A percentile compares a stretch with the other conserved stretches of the same genome.
Evolutionary conservation across 495 filamentous ascomycete species (phyloP).

Genomic region (Trichocladium uniseriatum): DNA sequence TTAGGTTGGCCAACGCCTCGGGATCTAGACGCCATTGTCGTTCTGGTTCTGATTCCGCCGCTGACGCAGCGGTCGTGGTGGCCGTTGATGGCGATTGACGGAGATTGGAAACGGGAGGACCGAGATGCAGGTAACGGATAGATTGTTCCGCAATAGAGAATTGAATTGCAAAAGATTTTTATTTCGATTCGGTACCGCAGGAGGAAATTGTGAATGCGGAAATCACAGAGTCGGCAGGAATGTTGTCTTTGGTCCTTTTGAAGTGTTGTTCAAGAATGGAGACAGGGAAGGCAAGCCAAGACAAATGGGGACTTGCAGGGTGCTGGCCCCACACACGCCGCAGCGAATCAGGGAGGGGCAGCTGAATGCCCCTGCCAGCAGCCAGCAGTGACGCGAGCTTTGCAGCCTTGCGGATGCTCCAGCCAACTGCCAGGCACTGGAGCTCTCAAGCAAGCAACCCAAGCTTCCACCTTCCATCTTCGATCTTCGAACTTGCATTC

Average conservation of each 20-base stretch:
- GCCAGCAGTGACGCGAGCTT: constrained; percentile 17
- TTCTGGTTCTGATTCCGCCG: background rate
- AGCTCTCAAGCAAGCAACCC: constrained; percentile 2
- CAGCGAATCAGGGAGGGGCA: background rate
- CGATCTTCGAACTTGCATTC: constrained; percentile 4
- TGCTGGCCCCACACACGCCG: background rate
- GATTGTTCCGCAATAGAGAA: too few relatives aligned
- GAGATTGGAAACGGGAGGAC: too few relatives aligned
- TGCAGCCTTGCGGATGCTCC: constrained; percentile 20
- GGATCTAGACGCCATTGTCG: background rate
- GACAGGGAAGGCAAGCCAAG: too few relatives aligned
- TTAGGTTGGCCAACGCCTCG: background rate
- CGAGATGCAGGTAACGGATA: too few relatives aligned
- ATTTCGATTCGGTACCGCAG: too few relatives aligned
- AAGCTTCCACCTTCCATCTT: constrained; percentile 5
- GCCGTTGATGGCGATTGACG: too few relatives aligned
- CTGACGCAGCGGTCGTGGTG: background rate
- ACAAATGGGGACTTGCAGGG: too few relatives aligned
- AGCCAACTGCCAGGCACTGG: constrained; percentile 6
- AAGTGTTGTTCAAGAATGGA: too few relatives aligned
- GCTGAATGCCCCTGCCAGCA: background rate
- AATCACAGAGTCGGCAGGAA: too few relatives aligned
- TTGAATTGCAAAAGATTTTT: too few relatives aligned
- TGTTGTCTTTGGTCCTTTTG: too few relatives aligned
- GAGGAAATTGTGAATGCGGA: too few relatives aligned